Evolutionary conservation across 805 yeast species (phyloP), one percentile per base, ranked within the genome.

Genomic region (Alloascoidea hylecoeti): DNA sequence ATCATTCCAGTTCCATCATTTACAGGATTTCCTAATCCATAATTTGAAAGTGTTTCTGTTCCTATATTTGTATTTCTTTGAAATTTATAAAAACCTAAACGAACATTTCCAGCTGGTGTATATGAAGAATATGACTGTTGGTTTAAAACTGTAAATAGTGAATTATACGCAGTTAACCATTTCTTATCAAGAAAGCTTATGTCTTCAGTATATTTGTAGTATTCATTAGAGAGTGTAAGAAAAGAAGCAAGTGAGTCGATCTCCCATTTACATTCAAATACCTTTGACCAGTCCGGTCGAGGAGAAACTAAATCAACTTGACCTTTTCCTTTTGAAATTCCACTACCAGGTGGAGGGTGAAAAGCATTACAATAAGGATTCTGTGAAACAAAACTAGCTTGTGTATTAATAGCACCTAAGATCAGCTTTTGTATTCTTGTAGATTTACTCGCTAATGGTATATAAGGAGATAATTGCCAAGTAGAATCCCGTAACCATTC

Each of bases 401-500:
- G 95, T 16, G 84, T 80, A 41, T 73, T 68, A 37, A 85, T 80
- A 2, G 95, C 94, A 14, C 95, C 95, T 42, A 60, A 62, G 19
- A 85, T 64, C 51, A 85, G 56, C 19, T 61, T 61, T 41, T 58
- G 52, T 38, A 85, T 60, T 2, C 46, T 41, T 1, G 52, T 45
- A 48, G 84, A 92, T 38, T 66, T 50, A 32, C 58, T 57, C 12
- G 75, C 57, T 16, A 83, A 63, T 4, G 73, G 72, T 47, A 78
- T 76, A 53, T 84, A 86, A 2, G 81, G 82, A 3, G 83, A 69
- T 36, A 85, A 57, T 51, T 85, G 96, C 46, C 92, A 63, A 0
- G 94, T 83, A 1, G 94, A 76, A 55, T 85, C 96, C 38, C 96
- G 59, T 36, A 85, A 60, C 96, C 96, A 85, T 55, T 85, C 95